Evolutionary conservation across 1,284 basidiomycete genomes (phyloP).

Genomic region (Ganoderma leucocontextum): DNA sequence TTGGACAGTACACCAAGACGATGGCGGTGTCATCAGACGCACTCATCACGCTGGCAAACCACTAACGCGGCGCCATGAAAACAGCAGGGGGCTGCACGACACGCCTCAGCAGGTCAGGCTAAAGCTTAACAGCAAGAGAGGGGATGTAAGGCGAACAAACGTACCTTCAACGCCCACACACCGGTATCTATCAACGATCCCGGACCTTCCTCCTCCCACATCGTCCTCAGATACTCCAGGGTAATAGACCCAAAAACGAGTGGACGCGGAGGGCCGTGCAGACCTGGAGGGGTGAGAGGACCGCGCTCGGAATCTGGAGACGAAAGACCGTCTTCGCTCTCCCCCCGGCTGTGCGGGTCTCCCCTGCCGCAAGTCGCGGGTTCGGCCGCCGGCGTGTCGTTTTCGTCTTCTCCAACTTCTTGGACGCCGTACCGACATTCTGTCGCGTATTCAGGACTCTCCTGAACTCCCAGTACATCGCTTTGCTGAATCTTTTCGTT

Average conservation of each 20-base stretch:
- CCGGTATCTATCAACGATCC: background rate
- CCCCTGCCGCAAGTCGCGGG: background rate
- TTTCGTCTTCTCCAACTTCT: background rate
- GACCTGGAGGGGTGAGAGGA: background rate
- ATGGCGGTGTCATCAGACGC: background rate
- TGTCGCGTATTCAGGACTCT: background rate
- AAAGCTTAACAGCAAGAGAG: background rate
- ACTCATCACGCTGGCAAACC: background rate
- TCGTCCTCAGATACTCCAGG: background rate
- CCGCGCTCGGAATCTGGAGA: background rate
- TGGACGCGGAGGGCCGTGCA: background rate
- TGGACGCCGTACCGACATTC: background rate
- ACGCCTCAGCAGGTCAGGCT: background rate
- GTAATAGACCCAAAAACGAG: background rate
- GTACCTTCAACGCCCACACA: background rate
- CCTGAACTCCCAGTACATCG: background rate
- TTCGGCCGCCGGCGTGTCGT: background rate
- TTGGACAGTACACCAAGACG: too few species aligned
- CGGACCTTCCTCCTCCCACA: conserved; percentile 2
- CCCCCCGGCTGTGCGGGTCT: background rate
- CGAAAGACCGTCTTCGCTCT: background rate
- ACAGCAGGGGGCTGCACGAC: background rate
- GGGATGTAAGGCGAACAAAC: background rate
- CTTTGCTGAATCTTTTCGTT: too few species aligned
- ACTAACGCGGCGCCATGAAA: background rate